phyloP scores from a whole-genome alignment of 345 rosid genomes.

The Brassica napus region Da-Ae NC_063448.1:55150501-55151000 shows the following conservation, averaged over 20 bases:
- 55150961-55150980: slow-evolving; percentile 12
- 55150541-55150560: slow-evolving; percentile 49
- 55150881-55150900: slow-evolving; percentile 76
- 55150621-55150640: slow-evolving; percentile 50
- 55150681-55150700: slow-evolving; percentile 46
- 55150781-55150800: slow-evolving; percentile 66
- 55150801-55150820: slow-evolving; percentile 68
- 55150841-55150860: slow-evolving; percentile 61
- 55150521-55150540: slow-evolving; percentile 50
- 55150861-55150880: slow-evolving; percentile 79
- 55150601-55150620: slow-evolving; percentile 56
- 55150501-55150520: slow-evolving; percentile 58
- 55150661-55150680: slow-evolving; percentile 55
- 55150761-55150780: slow-evolving; percentile 53
- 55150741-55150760: slow-evolving; percentile 49
- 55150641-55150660: slow-evolving; percentile 51
- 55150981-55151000: slow-evolving; percentile 8
- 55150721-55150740: slow-evolving; percentile 35
- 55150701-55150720: slow-evolving; percentile 41
- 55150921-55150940: slow-evolving; percentile 50
- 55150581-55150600: slow-evolving; percentile 61
- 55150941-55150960: slow-evolving; percentile 46
- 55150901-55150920: slow-evolving; percentile 59
- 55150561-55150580: slow-evolving; percentile 60
- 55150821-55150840: slow-evolving; percentile 59